Percentiles rank a stretch among this genome's conserved stretches.
These are phyloP conservation scores for Andrographis paniculata DNA, from an alignment of 305 asterid genomes.

Conservation along the genomic window DNA sequence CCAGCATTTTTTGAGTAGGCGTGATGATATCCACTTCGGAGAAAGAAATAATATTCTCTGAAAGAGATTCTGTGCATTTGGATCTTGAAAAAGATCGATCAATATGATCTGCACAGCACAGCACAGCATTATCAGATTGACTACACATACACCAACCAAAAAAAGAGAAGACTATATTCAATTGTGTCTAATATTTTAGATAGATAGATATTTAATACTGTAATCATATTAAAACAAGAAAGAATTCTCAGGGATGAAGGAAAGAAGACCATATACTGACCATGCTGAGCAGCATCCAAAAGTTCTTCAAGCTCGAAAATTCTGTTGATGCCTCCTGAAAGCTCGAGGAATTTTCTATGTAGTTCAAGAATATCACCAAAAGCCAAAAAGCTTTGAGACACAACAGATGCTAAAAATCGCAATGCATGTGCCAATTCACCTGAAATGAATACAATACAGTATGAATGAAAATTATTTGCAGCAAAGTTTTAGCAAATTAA, in stretches of 20 bases:
- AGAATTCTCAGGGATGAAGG: background rate
- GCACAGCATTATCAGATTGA: constrained; percentile 31
- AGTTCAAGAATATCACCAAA: constrained; percentile 99
- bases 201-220: too few species aligned
- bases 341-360: constrained; percentile 84
- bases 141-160: too few species aligned
- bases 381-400: constrained; percentile 98
- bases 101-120: constrained; percentile 34
- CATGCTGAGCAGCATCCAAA: constrained; percentile 80
- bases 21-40: constrained; percentile 80
- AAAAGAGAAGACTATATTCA: too few species aligned
- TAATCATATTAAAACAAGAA: background rate
- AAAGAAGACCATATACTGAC: constrained; percentile 31
- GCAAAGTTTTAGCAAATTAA: constrained; percentile 1
- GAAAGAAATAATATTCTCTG: constrained; percentile 63
- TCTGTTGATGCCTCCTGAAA: constrained; percentile 92
- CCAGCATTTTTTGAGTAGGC: constrained; percentile 81
- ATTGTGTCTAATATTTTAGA: too few species aligned
- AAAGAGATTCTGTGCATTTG: constrained; percentile 25
- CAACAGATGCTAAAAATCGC: constrained; percentile 95
- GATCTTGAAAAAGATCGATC: constrained; percentile 26
- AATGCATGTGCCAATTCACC: constrained; percentile 98
- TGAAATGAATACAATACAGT: constrained; percentile 22
- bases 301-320: constrained; percentile 91
- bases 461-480: constrained; percentile 2